Evolutionary conservation across 371 early-diverging fungal species (phyloP).

Genomic region (Rhizomucor miehei): DNA sequence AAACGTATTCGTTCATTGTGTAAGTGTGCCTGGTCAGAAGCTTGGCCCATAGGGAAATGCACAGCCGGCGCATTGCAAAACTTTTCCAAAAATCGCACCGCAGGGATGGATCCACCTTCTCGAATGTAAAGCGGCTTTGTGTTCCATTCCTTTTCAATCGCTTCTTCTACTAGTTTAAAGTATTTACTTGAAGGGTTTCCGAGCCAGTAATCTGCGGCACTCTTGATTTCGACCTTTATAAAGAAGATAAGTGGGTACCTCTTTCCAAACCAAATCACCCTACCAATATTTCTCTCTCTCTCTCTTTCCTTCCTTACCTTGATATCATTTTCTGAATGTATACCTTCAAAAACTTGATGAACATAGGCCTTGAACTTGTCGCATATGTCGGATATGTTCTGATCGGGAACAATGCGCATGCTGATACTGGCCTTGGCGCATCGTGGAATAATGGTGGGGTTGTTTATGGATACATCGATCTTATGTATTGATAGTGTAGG

Average conservation of each 20-base stretch:
- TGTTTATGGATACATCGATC: slow-evolving; percentile 72
- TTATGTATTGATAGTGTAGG: slow-evolving; percentile 81
- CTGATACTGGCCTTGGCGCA: slow-evolving; percentile 71
- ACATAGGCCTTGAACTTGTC: slow-evolving; percentile 56
- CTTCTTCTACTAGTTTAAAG: slow-evolving; percentile 66
- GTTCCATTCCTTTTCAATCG: slow-evolving; percentile 69
- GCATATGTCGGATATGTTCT: slow-evolving; percentile 62
- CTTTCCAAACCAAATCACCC: too few relatives aligned
- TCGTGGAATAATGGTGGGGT: slow-evolving; percentile 72
- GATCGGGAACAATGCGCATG: slow-evolving; percentile 83
- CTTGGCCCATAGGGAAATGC: slow-evolving; percentile 83
- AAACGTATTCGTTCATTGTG: slow-evolving; percentile 76
- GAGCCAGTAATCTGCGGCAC: slow-evolving; percentile 79
- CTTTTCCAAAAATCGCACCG: slow-evolving; percentile 78
- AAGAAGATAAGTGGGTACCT: too few relatives aligned
- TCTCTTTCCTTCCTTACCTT: slow-evolving; percentile 11
- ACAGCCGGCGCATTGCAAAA: slow-evolving; percentile 70
- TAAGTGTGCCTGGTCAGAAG: slow-evolving; percentile 82
- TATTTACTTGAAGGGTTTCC: slow-evolving; percentile 67
- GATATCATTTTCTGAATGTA: slow-evolving; percentile 54
- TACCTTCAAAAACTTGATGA: slow-evolving; percentile 44
- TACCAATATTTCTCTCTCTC: background rate
- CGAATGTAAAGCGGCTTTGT: slow-evolving; percentile 63
- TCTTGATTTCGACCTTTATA: slow-evolving; percentile 56
- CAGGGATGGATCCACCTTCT: slow-evolving; percentile 85